Evolutionary conservation across 1,284 basidiomycete genomes (phyloP), one percentile per base, ranked within the genome.

Genomic region (Neonothopanus nambi): DNA sequence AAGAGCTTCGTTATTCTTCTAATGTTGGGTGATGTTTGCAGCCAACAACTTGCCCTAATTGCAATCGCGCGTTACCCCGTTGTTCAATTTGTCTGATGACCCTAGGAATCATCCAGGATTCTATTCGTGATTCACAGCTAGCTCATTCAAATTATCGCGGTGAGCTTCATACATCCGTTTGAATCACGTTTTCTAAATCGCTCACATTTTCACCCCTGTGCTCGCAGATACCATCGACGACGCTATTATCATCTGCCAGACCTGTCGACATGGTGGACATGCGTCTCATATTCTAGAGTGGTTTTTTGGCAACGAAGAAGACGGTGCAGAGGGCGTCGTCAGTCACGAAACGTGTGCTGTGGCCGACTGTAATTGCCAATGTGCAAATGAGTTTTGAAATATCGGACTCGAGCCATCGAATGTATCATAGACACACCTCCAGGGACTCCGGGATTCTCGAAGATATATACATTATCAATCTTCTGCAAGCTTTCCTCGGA

Each of bases 191-290:
- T 52, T 36, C 43, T 38, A 8, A 23, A 6, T 23, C n/a, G n/a
- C n/a, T n/a, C n/a, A n/a, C n/a, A n/a, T n/a, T n/a, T n/a, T n/a
- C n/a, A n/a, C n/a, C n/a, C n/a, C n/a, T n/a, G n/a, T n/a, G n/a
- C n/a, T n/a, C n/a, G n/a, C 45, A 91, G 89, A 92, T 66, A 88
- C 85, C 5, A 81, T 89, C 38, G 85, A 91, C 56, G 87, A 91
- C 46, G 87, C 88, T 0, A 81, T 91, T 50, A 80, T 92, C 13
- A 88, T 91, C 50, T 92, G 89, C 63, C 88, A 91, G 65, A 86
- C 84, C 0, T 92, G 89, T 65, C 78, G 88, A 36, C 89, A 92
- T 63, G 89, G 89, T 2, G 89, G 89, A 1, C 90, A 92, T 62
- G 87, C 89, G 28, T 79, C 81, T 3, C 89, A 91, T 64, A 82